Conservation (phyloP, 75 land plant genomes). For the Sequoia sempervirens region DNA sequence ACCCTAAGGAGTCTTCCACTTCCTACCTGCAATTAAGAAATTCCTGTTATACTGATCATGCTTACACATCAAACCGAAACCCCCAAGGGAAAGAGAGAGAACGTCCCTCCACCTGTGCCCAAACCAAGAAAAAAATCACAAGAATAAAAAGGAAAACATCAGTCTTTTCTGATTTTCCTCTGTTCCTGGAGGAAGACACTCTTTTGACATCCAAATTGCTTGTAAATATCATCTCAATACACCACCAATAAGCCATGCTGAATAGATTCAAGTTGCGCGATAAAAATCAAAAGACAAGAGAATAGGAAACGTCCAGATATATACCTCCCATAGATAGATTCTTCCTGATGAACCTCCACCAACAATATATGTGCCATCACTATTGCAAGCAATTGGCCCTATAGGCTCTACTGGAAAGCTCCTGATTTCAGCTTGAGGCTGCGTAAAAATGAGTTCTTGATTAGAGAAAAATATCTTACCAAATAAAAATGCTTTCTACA, state of each 20-base stretch:
- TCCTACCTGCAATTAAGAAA: conserved; percentile 37
- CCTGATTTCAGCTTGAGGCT: conserved; percentile 75
- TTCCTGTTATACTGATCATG: background rate
- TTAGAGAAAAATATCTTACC: background rate
- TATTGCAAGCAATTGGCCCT: conserved; percentile 66
- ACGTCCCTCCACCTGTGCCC: background rate
- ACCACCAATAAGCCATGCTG: background rate
- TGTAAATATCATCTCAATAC: background rate
- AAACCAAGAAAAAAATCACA: background rate
- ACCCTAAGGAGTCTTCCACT: conserved; percentile 74
- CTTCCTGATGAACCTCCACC: conserved; percentile 84
- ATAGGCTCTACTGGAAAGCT: conserved; percentile 86
- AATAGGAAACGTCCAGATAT: background rate
- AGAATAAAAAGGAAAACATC: background rate
- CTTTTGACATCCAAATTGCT: background rate
- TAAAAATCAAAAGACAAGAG: background rate
- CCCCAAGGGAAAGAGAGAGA: background rate
- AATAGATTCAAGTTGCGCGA: background rate
- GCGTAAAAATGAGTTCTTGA: background rate
- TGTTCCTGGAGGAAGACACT: background rate
- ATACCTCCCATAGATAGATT: conserved; percentile 89
- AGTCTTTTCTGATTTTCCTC: too few species aligned
- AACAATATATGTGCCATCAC: conserved; percentile 64
- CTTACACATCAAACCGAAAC: background rate
- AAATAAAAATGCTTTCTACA: background rate